Evolutionary conservation across 495 filamentous ascomycete genomes (phyloP), one percentile per base, ranked within the genome.

Genomic region (Aspergillus nidulans): DNA sequence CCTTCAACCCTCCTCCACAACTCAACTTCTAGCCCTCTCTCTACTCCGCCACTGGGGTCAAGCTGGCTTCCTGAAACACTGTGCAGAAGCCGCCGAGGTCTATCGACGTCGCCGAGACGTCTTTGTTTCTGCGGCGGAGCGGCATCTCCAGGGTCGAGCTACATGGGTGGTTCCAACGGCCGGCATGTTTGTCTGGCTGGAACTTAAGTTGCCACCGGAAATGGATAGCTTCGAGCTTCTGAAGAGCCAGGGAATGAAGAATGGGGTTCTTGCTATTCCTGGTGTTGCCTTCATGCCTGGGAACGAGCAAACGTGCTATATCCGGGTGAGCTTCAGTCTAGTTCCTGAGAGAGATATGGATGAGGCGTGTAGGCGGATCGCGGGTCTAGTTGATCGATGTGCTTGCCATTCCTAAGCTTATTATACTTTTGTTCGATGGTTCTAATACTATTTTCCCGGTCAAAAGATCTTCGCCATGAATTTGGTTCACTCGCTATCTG

Each of bases 101-200:
- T 53, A 53, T 12, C 38, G 50, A 18, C 38, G 39, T 1, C 30
- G 50, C 8, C 50, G 50, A 15, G 38, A 53, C 20, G 6, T 19
- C n/a, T 53, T 53, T 18, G 36, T 41, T 10, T 34, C 50, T 15
- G 50, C 50, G 12, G 50, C 50, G 2, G 50, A 53, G 9, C 19
- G 16, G 9, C 16, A 53, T 28, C 36, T 53, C 12, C 30, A 16
- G 1, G 36, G 39, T 4, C 20, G 39, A 12, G 50, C 50, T 1
- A 42, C 50, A 20, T 53, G 50, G 50, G 50, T 42, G 30, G 23
- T 32, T 15, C 39, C 50, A 12, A 41, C 50, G 6, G 50, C 50
- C 6, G 50, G 50, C 1, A 53, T 53, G 50, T 53, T 53, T 53
- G 23, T 53, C 20, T 53, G 50, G 50, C 24, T 53, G 21, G 28